phyloP scores from a whole-genome alignment of 352 stramenopile species.

The Pythium aristosporum region DNA sequence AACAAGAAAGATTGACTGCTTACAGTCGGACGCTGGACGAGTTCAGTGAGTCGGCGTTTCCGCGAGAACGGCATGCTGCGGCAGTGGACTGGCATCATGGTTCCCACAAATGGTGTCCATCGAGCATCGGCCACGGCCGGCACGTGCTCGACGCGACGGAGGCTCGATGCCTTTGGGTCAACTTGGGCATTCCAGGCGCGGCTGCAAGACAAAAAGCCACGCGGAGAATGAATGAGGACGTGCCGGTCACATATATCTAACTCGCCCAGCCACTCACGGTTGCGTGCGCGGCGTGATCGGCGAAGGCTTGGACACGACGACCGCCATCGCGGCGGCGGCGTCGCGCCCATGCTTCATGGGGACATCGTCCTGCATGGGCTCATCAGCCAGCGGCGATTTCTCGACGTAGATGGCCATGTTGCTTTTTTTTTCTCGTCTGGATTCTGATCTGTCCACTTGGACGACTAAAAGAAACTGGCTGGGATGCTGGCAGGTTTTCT shows the following conservation, averaged over 20 bases:
- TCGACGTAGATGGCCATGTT: slow-evolving; percentile 19
- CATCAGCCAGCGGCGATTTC: slow-evolving; percentile 6
- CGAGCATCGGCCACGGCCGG: background rate
- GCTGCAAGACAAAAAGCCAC: background rate
- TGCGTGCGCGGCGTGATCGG: background rate
- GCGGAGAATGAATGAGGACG: background rate
- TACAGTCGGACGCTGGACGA: slow-evolving; percentile 11
- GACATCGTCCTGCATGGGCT: slow-evolving; percentile 1
- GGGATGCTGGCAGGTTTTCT: background rate
- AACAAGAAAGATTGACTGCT: background rate
- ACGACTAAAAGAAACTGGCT: slow-evolving; percentile 7
- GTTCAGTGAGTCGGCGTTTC: slow-evolving; percentile 13
- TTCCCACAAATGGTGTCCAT: background rate
- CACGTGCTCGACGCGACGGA: slow-evolving; percentile 6
- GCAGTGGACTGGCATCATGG: background rate
- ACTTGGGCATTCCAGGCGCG: slow-evolving; percentile 1
- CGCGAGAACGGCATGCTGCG: slow-evolving; percentile 7
- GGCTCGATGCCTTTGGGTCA: background rate
- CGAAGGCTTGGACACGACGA: slow-evolving; percentile 4
- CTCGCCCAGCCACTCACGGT: slow-evolving; percentile 6
- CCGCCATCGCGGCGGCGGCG: slow-evolving; percentile 2
- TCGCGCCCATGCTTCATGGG: slow-evolving; percentile 3
- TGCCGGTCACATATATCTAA: background rate
- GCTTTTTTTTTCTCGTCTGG: background rate
- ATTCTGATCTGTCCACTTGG: slow-evolving; percentile 2